phyloP scores from a whole-genome alignment of 2,329 filamentous ascomycete species.

The Penicillium sp. region DNA sequence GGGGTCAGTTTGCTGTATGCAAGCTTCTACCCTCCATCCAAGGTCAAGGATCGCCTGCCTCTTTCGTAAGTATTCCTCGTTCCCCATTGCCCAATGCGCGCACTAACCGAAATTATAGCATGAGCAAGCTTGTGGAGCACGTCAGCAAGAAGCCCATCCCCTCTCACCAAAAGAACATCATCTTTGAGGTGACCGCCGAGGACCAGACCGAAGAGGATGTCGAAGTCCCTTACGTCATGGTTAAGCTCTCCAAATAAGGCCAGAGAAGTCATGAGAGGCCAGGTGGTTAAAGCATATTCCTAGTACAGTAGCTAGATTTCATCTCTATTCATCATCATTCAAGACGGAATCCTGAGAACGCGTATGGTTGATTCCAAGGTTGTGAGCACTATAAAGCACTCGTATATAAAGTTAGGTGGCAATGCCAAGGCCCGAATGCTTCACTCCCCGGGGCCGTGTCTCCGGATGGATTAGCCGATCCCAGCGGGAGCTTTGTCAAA shows the following conservation, averaged over 20 bases:
- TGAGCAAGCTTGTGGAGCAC: constrained; percentile 83
- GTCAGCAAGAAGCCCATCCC: constrained; percentile 93
- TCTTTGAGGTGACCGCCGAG: constrained; percentile 93
- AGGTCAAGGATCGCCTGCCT: constrained; percentile 76
- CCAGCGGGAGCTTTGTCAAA: constrained; percentile 27
- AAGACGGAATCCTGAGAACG: too few relatives aligned
- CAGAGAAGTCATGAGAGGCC: constrained; percentile 3
- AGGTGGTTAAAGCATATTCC: not conserved
- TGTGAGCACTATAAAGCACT: too few relatives aligned
- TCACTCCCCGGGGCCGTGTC: too few relatives aligned
- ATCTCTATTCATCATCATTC: not conserved
- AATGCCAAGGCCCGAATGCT: too few relatives aligned
- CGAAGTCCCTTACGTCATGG: constrained; percentile 94
- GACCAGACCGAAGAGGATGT: constrained; percentile 89
- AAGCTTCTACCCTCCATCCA: constrained; percentile 81
- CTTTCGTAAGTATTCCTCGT: constrained; percentile 60
- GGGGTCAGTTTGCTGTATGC: constrained; percentile 94
- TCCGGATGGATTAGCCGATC: not conserved
- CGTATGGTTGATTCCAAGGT: too few relatives aligned
- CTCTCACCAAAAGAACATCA: constrained; percentile 88
- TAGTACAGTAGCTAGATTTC: constrained; percentile 9
- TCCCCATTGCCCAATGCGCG: not conserved
- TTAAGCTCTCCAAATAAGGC: constrained; percentile 61
- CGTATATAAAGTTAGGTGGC: too few relatives aligned
- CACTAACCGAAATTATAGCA: constrained; percentile 54